These are phyloP conservation scores for Ceratocystis colombiana DNA, from an alignment of 2,329 filamentous ascomycete genomes.

Conservation along the genomic window DNA sequence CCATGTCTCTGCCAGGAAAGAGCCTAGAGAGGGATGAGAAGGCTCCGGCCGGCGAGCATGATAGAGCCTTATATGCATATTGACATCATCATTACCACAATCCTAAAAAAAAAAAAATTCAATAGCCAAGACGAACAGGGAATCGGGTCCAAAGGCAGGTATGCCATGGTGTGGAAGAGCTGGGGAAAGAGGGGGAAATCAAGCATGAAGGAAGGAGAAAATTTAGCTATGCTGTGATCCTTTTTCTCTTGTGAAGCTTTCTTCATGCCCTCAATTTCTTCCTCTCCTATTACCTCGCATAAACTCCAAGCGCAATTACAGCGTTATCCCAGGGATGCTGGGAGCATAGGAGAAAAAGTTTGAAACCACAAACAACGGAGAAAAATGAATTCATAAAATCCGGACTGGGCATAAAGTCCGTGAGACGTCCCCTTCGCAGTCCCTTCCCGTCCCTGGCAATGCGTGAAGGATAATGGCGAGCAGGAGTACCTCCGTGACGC, in stretches of 20 bases:
- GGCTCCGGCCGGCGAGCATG: not conserved
- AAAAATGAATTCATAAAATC: not conserved
- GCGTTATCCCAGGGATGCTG: not conserved
- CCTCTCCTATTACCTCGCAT: constrained; percentile 1
- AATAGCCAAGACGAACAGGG: not conserved
- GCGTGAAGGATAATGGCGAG: not conserved
- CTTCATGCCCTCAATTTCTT: not conserved
- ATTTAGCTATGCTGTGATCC: not conserved
- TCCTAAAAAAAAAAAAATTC: not conserved
- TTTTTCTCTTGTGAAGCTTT: not conserved
- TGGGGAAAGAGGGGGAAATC: not conserved
- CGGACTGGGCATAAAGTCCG: not conserved
- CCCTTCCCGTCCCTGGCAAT: not conserved
- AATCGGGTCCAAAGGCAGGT: not conserved
- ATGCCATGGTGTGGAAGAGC: not conserved
- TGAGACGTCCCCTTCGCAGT: not conserved
- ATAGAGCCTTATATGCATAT: constrained; percentile 1
- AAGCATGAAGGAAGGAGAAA: not conserved
- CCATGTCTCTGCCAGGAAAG: not conserved
- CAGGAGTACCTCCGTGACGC: not conserved
- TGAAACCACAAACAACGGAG: not conserved
- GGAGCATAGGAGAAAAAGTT: not conserved
- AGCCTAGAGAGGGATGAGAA: not conserved
- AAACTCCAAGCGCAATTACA: not conserved
- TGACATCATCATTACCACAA: constrained; percentile 7